A percentile compares a stretch with the other conserved stretches of the same genome.
phyloP scores from a whole-genome alignment of 371 early-diverging fungal species.

The Saksenaea vasiformis region DNA sequence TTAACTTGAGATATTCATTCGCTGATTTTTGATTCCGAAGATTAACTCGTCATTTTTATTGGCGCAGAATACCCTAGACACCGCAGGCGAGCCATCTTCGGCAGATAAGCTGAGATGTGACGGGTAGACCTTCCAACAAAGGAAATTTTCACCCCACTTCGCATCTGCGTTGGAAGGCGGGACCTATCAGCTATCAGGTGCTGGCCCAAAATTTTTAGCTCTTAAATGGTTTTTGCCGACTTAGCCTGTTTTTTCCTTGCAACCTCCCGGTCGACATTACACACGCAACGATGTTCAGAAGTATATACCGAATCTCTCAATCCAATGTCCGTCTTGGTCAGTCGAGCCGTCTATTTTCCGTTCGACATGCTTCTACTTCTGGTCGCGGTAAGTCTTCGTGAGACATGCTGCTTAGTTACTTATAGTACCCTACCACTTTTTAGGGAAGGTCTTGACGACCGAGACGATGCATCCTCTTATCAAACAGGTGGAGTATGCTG shows the following conservation, averaged over 20 bases:
- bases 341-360: not conserved
- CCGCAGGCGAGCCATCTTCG: no score
- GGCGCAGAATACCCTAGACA: no score
- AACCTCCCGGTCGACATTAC: not conserved
- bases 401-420: not conserved
- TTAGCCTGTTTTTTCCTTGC: not conserved
- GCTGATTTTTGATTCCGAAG: no score
- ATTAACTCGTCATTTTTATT: no score
- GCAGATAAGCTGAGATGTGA: no score
- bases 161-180: no score
- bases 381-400: not conserved
- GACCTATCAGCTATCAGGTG: no score
- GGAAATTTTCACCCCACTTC: no score
- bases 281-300: not conserved
- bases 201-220: not conserved
- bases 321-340: not conserved
- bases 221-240: not conserved
- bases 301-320: not conserved
- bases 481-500: slow-evolving; percentile 90
- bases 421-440: not conserved
- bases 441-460: slow-evolving; percentile 37
- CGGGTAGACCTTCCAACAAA: no score
- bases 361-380: not conserved
- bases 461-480: slow-evolving; percentile 78
- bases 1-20: no score